phyloP scores from a whole-genome alignment of 2,329 filamentous ascomycete species.

The Teratosphaeria viscida region DNA sequence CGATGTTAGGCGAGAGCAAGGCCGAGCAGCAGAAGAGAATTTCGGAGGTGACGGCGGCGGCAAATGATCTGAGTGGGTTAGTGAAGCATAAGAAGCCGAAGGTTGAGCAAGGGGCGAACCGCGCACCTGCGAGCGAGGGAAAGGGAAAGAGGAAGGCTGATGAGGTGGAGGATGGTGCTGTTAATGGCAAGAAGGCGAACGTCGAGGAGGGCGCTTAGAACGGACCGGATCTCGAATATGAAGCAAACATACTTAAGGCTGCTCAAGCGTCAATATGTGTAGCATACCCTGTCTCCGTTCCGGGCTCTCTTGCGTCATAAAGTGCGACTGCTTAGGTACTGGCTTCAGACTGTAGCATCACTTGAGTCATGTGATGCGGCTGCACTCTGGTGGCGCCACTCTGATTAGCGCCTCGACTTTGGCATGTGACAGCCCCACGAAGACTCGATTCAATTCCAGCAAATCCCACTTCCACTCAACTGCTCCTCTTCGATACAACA shows the following conservation, averaged over 20 bases:
- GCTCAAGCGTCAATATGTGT: neutral
- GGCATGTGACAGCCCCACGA: neutral
- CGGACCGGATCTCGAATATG: neutral
- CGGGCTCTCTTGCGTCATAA: neutral
- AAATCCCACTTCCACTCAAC: neutral
- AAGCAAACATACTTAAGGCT: neutral
- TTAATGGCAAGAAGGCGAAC: slow-evolving; percentile 20
- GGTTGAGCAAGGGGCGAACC: slow-evolving; percentile 6
- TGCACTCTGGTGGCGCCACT: neutral
- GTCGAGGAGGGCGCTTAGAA: slow-evolving; percentile 9
- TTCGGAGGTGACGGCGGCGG: slow-evolving; percentile 61
- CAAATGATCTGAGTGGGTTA: slow-evolving; percentile 63
- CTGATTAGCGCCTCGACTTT: neutral
- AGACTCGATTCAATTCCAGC: neutral
- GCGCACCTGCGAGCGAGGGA: slow-evolving; percentile 8
- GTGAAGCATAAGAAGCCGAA: slow-evolving; percentile 54
- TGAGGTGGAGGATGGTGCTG: slow-evolving; percentile 4
- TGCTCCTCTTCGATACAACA: neutral
- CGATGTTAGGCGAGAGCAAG: slow-evolving; percentile 51
- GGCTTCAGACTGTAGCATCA: neutral
- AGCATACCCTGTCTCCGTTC: neutral
- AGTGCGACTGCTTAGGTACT: neutral
- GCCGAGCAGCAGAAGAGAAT: slow-evolving; percentile 53
- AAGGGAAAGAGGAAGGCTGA: slow-evolving; percentile 23
- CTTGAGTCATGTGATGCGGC: neutral